Evolutionary conservation across 495 filamentous ascomycete genomes (phyloP).

Genomic region (Bathelium albidoporum): DNA sequence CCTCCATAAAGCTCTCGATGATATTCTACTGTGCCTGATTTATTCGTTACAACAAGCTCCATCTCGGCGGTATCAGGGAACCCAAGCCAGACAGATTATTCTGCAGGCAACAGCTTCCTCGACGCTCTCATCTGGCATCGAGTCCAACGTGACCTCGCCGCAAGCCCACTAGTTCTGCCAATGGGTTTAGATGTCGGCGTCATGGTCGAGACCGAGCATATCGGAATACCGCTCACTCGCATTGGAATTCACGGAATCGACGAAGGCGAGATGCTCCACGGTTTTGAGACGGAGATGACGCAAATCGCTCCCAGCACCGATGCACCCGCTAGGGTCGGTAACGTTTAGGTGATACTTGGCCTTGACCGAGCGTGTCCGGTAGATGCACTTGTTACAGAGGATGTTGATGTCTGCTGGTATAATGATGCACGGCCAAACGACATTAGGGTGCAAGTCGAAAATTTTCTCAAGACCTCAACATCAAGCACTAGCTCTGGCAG

Average conservation of each 20-base stretch:
- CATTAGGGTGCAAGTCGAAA: too few relatives aligned
- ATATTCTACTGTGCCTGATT: too few relatives aligned
- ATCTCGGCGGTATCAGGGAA: conserved; percentile 5
- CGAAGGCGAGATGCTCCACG: conserved; percentile 24
- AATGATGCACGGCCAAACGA: background rate
- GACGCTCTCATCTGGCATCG: conserved; percentile 10
- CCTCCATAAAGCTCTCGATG: too few relatives aligned
- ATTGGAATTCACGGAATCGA: background rate
- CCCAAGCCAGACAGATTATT: conserved; percentile 9
- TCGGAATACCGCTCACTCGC: background rate
- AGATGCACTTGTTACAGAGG: background rate
- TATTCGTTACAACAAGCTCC: conserved; percentile 11
- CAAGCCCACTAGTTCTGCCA: conserved; percentile 3
- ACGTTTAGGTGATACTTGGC: background rate
- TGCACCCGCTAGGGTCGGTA: too few relatives aligned
- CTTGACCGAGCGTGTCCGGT: background rate
- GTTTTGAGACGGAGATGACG: conserved; percentile 28
- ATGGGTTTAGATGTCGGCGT: conserved; percentile 5
- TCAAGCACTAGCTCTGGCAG: too few relatives aligned
- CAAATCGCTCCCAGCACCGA: background rate
- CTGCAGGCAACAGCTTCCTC: conserved; percentile 9
- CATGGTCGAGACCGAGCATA: conserved; percentile 14
- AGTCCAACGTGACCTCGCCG: background rate
- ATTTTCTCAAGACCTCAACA: too few relatives aligned
- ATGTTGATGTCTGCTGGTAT: background rate